Percentiles rank a stretch among this genome's conserved stretches.
These are phyloP conservation scores for Pichia cactophila DNA, from an alignment of 1,139 yeast species.

Conservation along the genomic window DNA sequence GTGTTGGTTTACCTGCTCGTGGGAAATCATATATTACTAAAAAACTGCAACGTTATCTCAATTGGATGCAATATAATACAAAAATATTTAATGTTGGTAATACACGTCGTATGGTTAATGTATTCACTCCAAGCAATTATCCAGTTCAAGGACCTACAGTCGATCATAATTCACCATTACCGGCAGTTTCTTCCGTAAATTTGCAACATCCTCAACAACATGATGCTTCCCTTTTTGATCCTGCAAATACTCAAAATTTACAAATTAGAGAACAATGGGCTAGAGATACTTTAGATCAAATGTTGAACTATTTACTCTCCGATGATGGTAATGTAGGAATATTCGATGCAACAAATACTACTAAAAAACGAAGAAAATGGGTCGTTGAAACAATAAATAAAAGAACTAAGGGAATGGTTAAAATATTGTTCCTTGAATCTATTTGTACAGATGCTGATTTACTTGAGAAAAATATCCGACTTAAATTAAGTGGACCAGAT, in stretches of 20 bases:
- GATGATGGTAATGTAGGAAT: conserved; percentile 93
- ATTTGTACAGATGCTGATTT: conserved; percentile 75
- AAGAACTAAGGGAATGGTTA: conserved; percentile 66
- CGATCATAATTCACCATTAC: conserved; percentile 10
- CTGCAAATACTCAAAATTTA: conserved; percentile 59
- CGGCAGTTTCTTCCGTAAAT: conserved; percentile 1
- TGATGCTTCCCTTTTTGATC: conserved; percentile 79
- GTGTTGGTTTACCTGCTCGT: conserved; percentile 93
- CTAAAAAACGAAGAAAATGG: conserved; percentile 65
- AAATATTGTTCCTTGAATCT: conserved; percentile 80
- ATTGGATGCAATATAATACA: conserved; percentile 89
- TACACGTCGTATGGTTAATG: conserved; percentile 72
- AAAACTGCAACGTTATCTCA: conserved; percentile 76
- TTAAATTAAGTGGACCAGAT: conserved; percentile 92
- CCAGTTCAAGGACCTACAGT: conserved; percentile 54
- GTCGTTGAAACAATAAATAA: conserved; percentile 67
- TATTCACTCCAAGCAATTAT: conserved; percentile 51
- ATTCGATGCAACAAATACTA: conserved; percentile 92
- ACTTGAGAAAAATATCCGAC: conserved; percentile 74
- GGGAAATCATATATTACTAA: conserved; percentile 92
- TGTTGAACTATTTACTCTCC: conserved; percentile 71
- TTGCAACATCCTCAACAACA: conserved; percentile 30
- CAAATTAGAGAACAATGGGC: conserved; percentile 91
- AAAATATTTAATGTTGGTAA: conserved; percentile 89
- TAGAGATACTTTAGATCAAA: conserved; percentile 81